Conservation (phyloP, 2,329 filamentous ascomycete genomes). For the Neonectria sp. region DNA sequence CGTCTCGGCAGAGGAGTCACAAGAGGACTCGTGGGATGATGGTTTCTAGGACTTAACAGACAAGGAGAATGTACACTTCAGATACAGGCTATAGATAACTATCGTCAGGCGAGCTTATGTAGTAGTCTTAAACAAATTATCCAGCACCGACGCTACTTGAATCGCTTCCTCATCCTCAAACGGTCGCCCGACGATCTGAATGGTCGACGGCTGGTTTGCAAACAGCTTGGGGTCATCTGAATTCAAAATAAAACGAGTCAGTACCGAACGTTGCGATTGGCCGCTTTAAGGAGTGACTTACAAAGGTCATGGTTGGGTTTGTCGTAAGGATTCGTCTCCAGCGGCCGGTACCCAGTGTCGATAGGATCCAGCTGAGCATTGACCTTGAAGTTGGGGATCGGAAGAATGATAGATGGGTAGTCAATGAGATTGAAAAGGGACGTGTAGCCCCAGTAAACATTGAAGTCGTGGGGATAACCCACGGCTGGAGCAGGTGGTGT, state of each 20-base stretch:
- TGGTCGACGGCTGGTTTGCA: constrained; percentile 2
- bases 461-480: constrained; percentile 29
- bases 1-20: neutral
- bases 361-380: constrained; percentile 1
- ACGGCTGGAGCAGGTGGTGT: constrained; percentile 17
- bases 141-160: neutral
- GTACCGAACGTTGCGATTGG: neutral
- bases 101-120: neutral
- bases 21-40: constrained; percentile 4
- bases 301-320: constrained; percentile 24
- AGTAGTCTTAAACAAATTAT: constrained; percentile 7
- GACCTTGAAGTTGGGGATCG: neutral
- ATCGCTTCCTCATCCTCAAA: constrained; percentile 34
- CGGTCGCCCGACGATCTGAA: constrained; percentile 26
- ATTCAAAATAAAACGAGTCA: neutral
- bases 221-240: constrained; percentile 18
- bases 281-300: constrained; percentile 13
- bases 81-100: constrained; percentile 4
- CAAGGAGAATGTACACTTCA: constrained; percentile 11
- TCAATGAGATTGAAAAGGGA: constrained; percentile 28
- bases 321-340: constrained; percentile 23
- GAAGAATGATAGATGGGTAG: constrained; percentile 26
- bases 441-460: constrained; percentile 33
- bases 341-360: neutral
- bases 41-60: constrained; percentile 4